Base-by-base conservation (phyloP, 208 protist species). In the Crithidia thermophila region DNA sequence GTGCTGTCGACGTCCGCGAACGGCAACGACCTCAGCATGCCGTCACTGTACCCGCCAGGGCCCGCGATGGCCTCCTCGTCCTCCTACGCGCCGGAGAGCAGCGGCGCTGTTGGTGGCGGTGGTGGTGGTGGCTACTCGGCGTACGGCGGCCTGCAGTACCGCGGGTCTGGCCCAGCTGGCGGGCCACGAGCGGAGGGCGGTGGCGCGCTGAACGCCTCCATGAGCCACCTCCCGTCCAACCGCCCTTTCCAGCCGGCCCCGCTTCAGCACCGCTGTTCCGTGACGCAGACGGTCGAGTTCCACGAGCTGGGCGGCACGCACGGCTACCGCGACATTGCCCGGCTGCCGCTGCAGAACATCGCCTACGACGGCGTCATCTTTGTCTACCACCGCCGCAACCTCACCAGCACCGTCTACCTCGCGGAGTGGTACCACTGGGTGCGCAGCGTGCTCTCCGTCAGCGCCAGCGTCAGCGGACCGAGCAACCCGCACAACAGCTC, bases 321-420 rank as follows among this genome's bases (percentile, higher is more conserved):
- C 49, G 81, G 78, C 37, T 91, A 91, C 69, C 69, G 67, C 25
- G 43, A 52, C 40, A 75, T 70, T 13, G 77, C 78, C 25, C 75
- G 71, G 43, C 58, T 85, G 37, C 81, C 85, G 1, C 55, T 92
- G 33, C 60, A 62, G 33, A 62, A 72, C 4, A 82, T 93, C 23
- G 40, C 59, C 27, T 90, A 88, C 60, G 86, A 93, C 63, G 90
- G 90, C 60, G 76, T 92, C 51, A 86, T 92, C 36, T 87, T 92
- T 33, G 53, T 95, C 25, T 92, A 95, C 67, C 75, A 90, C 45
- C 75, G 79, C 7, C 65, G 77, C 46, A 79, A 79, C 58, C 72
- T 76, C n/a, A 73, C 78, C 39, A 93, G 83, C 74, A 77, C 81
- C 10, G 56, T 73, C n/a, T 72, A 79, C 42, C 75, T 92, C 8